Base-by-base conservation (phyloP, 2,329 filamentous ascomycete genomes). In the Lasiodiplodia citricola region DNA sequence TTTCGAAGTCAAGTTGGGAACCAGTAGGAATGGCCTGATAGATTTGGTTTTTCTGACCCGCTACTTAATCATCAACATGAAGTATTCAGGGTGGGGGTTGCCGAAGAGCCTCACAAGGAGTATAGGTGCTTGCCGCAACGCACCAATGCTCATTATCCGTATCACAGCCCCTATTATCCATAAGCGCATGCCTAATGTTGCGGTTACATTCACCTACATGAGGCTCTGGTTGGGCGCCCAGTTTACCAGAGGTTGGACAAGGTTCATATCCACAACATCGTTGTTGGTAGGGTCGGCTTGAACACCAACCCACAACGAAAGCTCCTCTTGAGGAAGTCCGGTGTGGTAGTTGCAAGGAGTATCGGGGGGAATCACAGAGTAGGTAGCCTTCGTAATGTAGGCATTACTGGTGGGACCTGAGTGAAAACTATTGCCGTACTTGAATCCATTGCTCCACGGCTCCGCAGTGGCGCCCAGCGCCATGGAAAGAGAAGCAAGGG, bases 321-420 rank as follows among this genome's bases (percentile, higher is more conserved):
- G 56, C 35, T 44, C 50, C 47, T 31, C 50, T 4, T 62, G 35
- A 4, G n/a, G 21, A 11, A 44, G 44, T 21, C 23, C 37, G 2
- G 16, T 58, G 6, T 55, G 23, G 31, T 52, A 52, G 31, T 56
- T 50, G 56, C 60, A 66, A 14, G 69, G 69, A 4, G 63, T 37
- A n/a, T n/a, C 37, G 2, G 63, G 67, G 3, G 57, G 67, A 25
- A 57, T 7, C 56, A 70, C 31, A 10, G 67, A 69, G 56, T 69
- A 70, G 31, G 69, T 69, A 3, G 69, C 63, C 28, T 69, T 69
- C 23, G 69, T 70, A 35, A 70, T 70, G 67, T 69, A 54, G 16
- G 41, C 44, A 37, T 69, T 55, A 16, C 67, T 64, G 4, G 69
- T 69, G 1, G 69, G 69, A 44, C 69, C 67, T 2, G 64, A 41